Base-by-base conservation (phyloP, 768 basidiomycete species). In the Naganishia vishniacii region DNA sequence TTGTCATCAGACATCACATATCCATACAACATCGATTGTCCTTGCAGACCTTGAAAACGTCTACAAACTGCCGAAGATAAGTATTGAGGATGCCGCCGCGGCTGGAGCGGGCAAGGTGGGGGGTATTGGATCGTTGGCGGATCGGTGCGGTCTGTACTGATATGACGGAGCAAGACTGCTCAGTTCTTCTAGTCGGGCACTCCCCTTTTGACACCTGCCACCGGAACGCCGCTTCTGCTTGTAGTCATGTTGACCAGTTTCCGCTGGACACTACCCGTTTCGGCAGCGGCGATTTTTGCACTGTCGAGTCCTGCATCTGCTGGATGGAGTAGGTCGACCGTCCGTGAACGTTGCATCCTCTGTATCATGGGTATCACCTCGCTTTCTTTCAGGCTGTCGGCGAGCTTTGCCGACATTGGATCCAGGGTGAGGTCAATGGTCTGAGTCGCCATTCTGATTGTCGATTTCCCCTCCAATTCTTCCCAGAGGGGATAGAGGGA, bases 401-500 rank as follows among this genome's bases (percentile, higher is more conserved):
- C 25, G 6, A 34, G 53, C 53, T 56, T 31, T 9, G 2, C 13
- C 31, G 32, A 20, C 7, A 40, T 20, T 18, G 4, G 18, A 18
- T 51, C 31, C 7, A n/a, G 49, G 28, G 29, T 34, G 34, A 31
- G 31, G 29, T 51, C 34, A 6, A 37, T 26, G 4, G 28, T 23
- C 20, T 34, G 32, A 20, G 20, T 6, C 11, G 31, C 16, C 34
- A 37, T 37, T 16, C 11, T 23, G 32, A 40, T 37, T 4, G 53
- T 56, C n/a, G 32, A 31, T 16, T 37, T 56, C 34, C 53, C 53
- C 23, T 56, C 53, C 28, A 56, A 34, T 56, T 56, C 53, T 26
- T 88, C 88, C 91, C 93, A 97, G 0, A 92, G 82, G 4, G 88
- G 84, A 77, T 97, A 98, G 34, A 95, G 78, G 4, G 88, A 84